Percentiles rank a stretch among this genome's conserved stretches.
Conservation (phyloP, 805 yeast genomes). For the Pichia insulana region DNA sequence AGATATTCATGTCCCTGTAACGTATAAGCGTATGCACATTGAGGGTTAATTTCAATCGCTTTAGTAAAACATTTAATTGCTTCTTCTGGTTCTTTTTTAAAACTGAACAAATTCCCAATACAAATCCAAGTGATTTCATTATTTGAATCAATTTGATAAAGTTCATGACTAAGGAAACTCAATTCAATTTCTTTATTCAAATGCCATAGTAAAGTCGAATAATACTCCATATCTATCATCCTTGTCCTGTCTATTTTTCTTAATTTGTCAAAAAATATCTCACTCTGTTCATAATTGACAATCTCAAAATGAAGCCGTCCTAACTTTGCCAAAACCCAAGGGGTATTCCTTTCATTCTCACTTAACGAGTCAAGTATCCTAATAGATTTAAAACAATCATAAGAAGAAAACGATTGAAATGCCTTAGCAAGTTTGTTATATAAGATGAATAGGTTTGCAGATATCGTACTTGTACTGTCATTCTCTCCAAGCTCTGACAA, state of each 20-base stretch:
- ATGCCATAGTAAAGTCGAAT: slow-evolving; percentile 90
- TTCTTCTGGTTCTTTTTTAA: slow-evolving; percentile 77
- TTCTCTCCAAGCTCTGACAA: slow-evolving; percentile 4
- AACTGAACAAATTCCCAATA: slow-evolving; percentile 80
- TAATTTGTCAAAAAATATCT: slow-evolving; percentile 50
- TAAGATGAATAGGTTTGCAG: slow-evolving; percentile 31
- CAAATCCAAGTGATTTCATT: slow-evolving; percentile 87
- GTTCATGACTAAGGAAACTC: slow-evolving; percentile 75
- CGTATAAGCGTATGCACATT: slow-evolving; percentile 82
- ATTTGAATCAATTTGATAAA: slow-evolving; percentile 50
- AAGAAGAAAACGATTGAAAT: slow-evolving; percentile 50
- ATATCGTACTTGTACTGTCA: slow-evolving; percentile 4
- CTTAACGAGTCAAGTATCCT: slow-evolving; percentile 59
- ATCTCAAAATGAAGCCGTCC: slow-evolving; percentile 83
- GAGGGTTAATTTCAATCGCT: slow-evolving; percentile 52
- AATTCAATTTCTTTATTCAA: slow-evolving; percentile 70
- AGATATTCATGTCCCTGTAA: slow-evolving; percentile 89
- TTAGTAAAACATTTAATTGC: slow-evolving; percentile 82
- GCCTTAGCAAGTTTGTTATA: slow-evolving; percentile 51
- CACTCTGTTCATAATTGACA: slow-evolving; percentile 75
- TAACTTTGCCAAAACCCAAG: slow-evolving; percentile 75
- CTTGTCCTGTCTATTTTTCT: slow-evolving; percentile 70
- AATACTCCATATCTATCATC: slow-evolving; percentile 81
- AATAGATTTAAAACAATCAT: slow-evolving; percentile 76
- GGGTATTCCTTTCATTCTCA: slow-evolving; percentile 52